These are phyloP conservation scores for Leishmania lainsoni DNA, from an alignment of 208 protist species.

Conservation along the genomic window DNA sequence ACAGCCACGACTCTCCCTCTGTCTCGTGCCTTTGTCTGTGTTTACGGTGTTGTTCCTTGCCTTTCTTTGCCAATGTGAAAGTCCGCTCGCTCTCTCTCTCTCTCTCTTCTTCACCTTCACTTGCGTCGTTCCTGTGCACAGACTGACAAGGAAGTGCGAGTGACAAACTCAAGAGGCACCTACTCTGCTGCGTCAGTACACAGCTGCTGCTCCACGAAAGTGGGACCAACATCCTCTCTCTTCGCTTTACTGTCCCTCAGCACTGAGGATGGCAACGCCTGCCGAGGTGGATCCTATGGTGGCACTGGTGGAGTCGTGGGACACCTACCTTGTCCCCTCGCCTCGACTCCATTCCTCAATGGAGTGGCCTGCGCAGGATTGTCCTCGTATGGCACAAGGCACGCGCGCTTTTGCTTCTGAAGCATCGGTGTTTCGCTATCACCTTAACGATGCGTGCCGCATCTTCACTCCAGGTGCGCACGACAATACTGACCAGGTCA, in stretches of 20 bases:
- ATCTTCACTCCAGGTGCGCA: constrained; percentile 7
- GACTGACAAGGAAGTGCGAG: no score
- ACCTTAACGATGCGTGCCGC: constrained; percentile 18
- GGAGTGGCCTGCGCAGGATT: not conserved
- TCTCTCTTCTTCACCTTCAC: not conserved
- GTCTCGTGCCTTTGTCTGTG: not conserved
- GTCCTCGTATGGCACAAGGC: no score
- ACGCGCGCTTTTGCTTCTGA: not conserved
- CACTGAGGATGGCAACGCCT: not conserved
- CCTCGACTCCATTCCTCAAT: not conserved
- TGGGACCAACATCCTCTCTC: not conserved
- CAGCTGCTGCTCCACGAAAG: not conserved
- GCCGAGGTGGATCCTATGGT: constrained; percentile 32
- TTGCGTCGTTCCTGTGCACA: not conserved
- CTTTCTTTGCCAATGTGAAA: not conserved
- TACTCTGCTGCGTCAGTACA: not conserved
- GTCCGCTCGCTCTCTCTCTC: not conserved
- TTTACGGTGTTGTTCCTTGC: not conserved
- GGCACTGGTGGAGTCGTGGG: constrained; percentile 37
- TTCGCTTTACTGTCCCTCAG: not conserved
- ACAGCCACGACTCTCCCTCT: not conserved
- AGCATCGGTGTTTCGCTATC: constrained; percentile 7
- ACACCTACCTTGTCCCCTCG: constrained; percentile 30
- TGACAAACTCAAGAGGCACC: not conserved
- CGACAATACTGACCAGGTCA: not conserved